Conservation (phyloP, 805 yeast species). For the Lipomyces anomalus region DNA sequence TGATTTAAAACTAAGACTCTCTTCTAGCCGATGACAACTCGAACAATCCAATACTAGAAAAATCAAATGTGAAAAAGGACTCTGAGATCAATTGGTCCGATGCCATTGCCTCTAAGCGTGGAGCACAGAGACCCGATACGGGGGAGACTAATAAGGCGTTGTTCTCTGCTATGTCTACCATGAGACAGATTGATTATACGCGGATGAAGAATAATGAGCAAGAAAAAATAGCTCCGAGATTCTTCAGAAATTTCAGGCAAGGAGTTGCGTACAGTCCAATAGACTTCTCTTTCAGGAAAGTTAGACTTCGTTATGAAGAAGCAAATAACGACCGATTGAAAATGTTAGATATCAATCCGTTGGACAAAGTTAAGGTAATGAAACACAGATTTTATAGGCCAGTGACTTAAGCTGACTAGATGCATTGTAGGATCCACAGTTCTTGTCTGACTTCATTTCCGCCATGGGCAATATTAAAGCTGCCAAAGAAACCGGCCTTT, state of each 20-base stretch:
- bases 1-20: too few relatives aligned
- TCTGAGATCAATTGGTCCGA: neutral
- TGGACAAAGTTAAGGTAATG: neutral
- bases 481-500: slow-evolving; percentile 57
- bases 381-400: too few relatives aligned
- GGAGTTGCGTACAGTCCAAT: slow-evolving; percentile 3
- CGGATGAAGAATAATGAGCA: neutral
- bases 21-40: too few relatives aligned
- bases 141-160: neutral
- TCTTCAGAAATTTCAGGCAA: neutral
- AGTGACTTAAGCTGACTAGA: too few relatives aligned
- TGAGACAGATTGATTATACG: neutral
- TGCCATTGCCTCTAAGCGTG: too few relatives aligned
- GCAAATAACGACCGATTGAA: neutral
- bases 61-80: too few relatives aligned
- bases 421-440: slow-evolving; percentile 64
- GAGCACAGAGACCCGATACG: neutral
- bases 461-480: slow-evolving; percentile 69
- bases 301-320: neutral
- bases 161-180: neutral
- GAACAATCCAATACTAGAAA: too few relatives aligned
- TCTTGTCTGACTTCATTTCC: slow-evolving; percentile 55
- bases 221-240: neutral
- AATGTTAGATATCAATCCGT: neutral
- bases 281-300: neutral